A percentile compares a stretch with the other conserved stretches of the same genome.
These are phyloP conservation scores for Aurantiochytrium sp. DNA, from an alignment of 108 stramenopile species.

Conservation along the genomic window DNA sequence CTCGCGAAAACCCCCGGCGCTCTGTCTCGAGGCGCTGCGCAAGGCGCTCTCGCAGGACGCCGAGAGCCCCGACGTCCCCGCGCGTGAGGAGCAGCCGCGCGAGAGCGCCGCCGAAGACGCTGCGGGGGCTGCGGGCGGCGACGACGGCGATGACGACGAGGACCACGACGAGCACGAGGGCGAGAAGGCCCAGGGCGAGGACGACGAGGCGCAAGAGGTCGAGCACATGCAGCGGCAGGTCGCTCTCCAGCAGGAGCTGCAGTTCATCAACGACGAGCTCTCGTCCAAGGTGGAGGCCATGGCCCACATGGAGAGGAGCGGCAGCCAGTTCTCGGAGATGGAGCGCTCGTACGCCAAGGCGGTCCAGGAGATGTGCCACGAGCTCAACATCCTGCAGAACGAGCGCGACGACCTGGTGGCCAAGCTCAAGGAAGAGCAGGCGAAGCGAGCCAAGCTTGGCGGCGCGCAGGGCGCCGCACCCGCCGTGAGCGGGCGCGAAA, in stretches of 20 bases:
- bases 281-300: neutral
- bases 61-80: neutral
- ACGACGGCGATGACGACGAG: neutral
- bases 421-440: neutral
- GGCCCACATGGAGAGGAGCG: neutral
- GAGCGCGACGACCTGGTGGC: conserved; percentile 19
- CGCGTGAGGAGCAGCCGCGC: no score
- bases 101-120: neutral
- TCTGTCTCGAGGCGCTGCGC: neutral
- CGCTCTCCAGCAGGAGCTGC: neutral
- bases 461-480: neutral
- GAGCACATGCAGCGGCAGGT: conserved; percentile 2
- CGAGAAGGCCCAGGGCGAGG: neutral
- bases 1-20: neutral
- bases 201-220: neutral
- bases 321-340: neutral
- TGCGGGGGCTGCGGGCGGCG: neutral
- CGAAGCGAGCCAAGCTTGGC: neutral
- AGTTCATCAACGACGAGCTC: neutral
- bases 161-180: neutral
- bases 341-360: neutral
- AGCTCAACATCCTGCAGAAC: neutral
- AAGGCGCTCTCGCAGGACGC: neutral
- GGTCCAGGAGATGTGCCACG: neutral
- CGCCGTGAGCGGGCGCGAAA: neutral